phyloP scores from a whole-genome alignment of 805 yeast species.

The Candida anglica region DNA sequence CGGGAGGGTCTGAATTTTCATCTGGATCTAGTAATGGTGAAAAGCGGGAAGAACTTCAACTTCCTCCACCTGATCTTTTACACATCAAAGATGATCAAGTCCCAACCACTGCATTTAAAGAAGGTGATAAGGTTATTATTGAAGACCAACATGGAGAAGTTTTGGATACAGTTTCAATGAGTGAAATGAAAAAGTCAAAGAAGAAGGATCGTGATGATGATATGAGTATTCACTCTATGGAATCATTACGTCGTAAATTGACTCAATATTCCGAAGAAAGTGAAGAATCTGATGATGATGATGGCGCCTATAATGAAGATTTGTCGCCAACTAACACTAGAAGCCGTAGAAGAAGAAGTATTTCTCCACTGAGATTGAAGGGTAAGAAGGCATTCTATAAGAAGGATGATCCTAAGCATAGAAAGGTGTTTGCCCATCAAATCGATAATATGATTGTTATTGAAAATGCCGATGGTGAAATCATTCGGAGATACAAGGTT shows the following conservation, averaged over 20 bases:
- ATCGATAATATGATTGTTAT: constrained; percentile 74
- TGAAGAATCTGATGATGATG: constrained; percentile 6
- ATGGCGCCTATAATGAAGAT: too few species aligned
- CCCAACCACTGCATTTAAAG: constrained; percentile 47
- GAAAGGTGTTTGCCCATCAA: constrained; percentile 66
- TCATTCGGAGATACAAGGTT: constrained; percentile 76
- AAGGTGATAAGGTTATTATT: constrained; percentile 65
- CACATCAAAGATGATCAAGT: constrained; percentile 4
- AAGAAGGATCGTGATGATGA: constrained; percentile 9
- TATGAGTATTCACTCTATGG: constrained; percentile 35
- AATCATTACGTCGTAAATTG: constrained; percentile 34
- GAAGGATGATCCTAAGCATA: constrained; percentile 27
- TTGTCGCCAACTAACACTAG: constrained; percentile 9
- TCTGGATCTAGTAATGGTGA: constrained; percentile 3
- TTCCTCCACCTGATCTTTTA: neutral
- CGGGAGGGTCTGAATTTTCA: constrained; percentile 6
- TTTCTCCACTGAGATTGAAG: constrained; percentile 9
- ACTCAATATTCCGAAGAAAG: constrained; percentile 30
- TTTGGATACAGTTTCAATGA: constrained; percentile 48
- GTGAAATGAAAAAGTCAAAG: constrained; percentile 11
- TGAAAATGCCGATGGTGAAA: constrained; percentile 90
- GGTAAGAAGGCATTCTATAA: constrained; percentile 23
- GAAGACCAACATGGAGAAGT: constrained; percentile 87
- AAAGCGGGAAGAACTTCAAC: neutral
- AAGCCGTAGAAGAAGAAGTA: constrained; percentile 2